A percentile compares a stretch with the other conserved stretches of the same genome.
Conservation (phyloP, 2,329 filamentous ascomycete genomes). For the Sclerotinia sclerotiorum region DNA sequence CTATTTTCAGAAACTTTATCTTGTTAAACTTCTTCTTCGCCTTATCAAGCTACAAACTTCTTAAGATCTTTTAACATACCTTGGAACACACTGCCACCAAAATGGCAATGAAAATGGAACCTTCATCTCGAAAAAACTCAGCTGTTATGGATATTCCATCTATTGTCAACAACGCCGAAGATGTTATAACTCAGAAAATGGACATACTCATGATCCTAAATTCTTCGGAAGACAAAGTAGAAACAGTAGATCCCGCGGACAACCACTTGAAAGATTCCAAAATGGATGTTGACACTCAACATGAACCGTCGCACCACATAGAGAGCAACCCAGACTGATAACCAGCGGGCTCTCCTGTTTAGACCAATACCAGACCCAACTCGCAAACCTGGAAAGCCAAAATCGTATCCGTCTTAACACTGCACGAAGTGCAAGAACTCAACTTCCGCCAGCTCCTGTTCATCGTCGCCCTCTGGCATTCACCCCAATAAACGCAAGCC, state of each 20-base stretch:
- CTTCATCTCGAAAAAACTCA: not conserved
- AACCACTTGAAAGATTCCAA: not conserved
- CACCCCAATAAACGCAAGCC: not conserved
- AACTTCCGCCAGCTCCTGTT: conserved; percentile 8
- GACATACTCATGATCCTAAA: conserved; percentile 15
- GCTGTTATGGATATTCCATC: conserved; percentile 18
- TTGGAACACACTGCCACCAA: not conserved
- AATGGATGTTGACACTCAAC: not conserved
- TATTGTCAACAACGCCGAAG: not conserved
- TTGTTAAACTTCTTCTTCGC: not conserved
- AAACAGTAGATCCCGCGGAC: not conserved
- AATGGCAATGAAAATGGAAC: not conserved
- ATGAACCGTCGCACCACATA: conserved; percentile 7
- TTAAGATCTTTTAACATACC: not conserved
- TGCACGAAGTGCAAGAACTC: conserved; percentile 10
- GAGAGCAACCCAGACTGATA: not conserved
- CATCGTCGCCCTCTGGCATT: not conserved
- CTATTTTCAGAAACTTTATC: not conserved
- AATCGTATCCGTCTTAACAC: not conserved
- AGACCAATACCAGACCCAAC: not conserved
- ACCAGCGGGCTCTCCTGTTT: not conserved
- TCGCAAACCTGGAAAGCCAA: not conserved
- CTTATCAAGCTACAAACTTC: not conserved
- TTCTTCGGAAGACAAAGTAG: not conserved
- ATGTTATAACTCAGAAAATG: conserved; percentile 2